These are phyloP conservation scores for Calonectria hawksworthii DNA, from an alignment of 2,329 filamentous ascomycete species.

Conservation along the genomic window DNA sequence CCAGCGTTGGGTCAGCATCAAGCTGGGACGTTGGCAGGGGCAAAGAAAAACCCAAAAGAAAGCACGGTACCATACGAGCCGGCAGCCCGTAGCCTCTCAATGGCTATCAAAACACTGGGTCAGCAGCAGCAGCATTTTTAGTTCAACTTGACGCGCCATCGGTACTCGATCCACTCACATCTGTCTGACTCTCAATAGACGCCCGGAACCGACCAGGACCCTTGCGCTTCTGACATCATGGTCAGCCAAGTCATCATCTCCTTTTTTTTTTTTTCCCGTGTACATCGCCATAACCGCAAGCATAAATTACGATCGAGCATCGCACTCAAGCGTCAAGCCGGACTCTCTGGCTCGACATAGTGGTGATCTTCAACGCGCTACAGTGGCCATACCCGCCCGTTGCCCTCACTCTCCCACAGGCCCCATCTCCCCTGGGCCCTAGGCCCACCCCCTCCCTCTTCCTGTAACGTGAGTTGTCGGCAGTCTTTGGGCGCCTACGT, in stretches of 20 bases:
- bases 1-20: not conserved
- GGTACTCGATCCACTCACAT: conserved; percentile 4
- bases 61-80: not conserved
- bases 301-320: not conserved
- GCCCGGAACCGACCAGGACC: not conserved
- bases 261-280: not conserved
- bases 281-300: conserved; percentile 10
- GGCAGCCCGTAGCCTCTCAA: not conserved
- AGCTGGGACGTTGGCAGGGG: not conserved
- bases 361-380: not conserved
- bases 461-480: not conserved
- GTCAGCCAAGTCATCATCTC: not conserved
- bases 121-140: not conserved
- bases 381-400: not conserved
- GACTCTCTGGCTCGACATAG: not conserved
- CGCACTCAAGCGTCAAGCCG: not conserved
- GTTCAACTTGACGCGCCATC: conserved; percentile 8
- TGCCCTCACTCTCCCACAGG: not conserved
- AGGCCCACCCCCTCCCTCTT: conserved; percentile 2
- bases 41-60: not conserved
- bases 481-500: not conserved
- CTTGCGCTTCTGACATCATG: conserved; percentile 3
- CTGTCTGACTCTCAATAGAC: not conserved
- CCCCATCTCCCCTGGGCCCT: not conserved
- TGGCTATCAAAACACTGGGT: not conserved